Evolutionary conservation across 202 grass and related monocot genomes (phyloP), one percentile per base, ranked within the genome.

Genomic region (Panicum hallii): DNA sequence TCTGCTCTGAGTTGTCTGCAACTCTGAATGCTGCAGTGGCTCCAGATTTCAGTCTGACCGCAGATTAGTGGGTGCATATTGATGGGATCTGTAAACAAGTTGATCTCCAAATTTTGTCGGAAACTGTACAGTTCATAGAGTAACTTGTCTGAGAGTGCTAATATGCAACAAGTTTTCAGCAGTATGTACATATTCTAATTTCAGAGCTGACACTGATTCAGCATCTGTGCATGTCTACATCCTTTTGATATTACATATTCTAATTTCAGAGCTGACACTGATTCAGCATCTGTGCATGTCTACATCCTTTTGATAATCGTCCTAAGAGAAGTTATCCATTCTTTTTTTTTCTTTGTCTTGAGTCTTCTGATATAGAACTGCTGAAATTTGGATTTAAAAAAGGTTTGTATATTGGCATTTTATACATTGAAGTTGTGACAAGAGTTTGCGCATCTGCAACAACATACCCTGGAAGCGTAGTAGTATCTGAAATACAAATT

Each of bases 101-200:
- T 67, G 42, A 23, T 72, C 68, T 69, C 19, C 23, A 73, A 79
- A 40, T 87, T 74, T 87, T 90, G 26, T 70, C 54, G 16, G 54
- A 28, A 84, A 56, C 17, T 76, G 89, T 71, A 86, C 26, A 78
- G 64, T 90, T 43, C 11, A 55, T 84, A 47, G 9, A 80, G 63
- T 48, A 82, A 70, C 50, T 87, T 69, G 19, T 46, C 12, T 77
- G 26, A 14, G 11, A 23, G 11, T 48, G 56, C 48, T 26, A n/a
- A 67, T 60, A 30, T 83, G 42, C 68, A 80, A 48, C 52, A 44
- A 70, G 61, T 20, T 30, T 20, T 60, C 1, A 76, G 11, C 42
- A 80, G 49, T 65, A 66, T 67, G 81, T 84, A 73, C 58, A 73
- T 47, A 74, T 50, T 87, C 47, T 54, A 68, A 32, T 63, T 54